Conservation (phyloP, 176 grass and related monocot genomes). For the Oryza nivara region DNA sequence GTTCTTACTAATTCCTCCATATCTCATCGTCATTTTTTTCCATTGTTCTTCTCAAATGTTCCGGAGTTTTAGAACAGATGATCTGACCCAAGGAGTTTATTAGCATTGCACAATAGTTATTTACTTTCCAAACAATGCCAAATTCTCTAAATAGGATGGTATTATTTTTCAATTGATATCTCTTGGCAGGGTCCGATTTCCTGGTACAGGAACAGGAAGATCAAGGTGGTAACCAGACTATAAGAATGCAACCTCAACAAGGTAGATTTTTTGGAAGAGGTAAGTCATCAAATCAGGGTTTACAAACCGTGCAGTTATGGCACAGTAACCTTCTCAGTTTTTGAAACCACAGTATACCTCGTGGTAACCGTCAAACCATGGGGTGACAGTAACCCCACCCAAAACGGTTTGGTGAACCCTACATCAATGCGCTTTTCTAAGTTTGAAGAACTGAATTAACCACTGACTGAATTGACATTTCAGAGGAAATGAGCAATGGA, state of each 20-base stretch:
- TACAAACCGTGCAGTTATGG: too few species aligned
- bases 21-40: neutral
- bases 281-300: neutral
- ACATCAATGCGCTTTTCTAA: neutral
- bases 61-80: neutral
- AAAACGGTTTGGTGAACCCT: too few species aligned
- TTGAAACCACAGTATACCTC: too few species aligned
- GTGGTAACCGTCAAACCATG: too few species aligned
- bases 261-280: constrained; percentile 32
- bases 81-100: neutral
- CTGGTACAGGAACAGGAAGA: constrained; percentile 28
- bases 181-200: constrained; percentile 43
- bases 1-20: neutral
- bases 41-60: neutral
- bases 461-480: neutral
- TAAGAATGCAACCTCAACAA: constrained; percentile 18
- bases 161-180: neutral
- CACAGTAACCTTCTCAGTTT: too few species aligned
- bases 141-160: neutral
- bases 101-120: neutral
- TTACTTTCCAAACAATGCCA: neutral
- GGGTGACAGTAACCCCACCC: too few species aligned
- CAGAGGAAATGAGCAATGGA: constrained; percentile 7
- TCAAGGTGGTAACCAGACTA: neutral
- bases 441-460: neutral